phyloP scores from a whole-genome alignment of 2,329 filamentous ascomycete species.

The Aspergillus pseudoterreus region DNA sequence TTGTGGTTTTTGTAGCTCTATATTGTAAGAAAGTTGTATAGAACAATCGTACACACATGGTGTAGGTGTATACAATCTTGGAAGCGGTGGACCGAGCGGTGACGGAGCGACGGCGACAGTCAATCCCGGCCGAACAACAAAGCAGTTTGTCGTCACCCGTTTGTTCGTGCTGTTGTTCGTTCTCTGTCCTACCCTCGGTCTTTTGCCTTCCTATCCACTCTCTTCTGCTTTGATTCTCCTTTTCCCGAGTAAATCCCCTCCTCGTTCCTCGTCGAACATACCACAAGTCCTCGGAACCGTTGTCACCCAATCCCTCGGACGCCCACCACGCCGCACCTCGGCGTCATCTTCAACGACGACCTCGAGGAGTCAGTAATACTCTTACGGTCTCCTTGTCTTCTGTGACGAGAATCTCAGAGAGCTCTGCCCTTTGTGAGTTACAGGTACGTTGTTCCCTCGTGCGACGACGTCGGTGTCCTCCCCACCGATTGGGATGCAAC shows the following conservation, averaged over 20 bases:
- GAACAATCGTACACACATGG: too few species aligned
- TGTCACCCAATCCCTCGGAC: background rate
- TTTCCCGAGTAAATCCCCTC: background rate
- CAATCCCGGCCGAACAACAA: slow-evolving; percentile 17
- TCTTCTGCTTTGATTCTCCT: background rate
- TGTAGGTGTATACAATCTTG: too few species aligned
- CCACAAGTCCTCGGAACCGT: background rate
- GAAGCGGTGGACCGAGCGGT: slow-evolving; percentile 19
- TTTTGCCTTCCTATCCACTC: background rate
- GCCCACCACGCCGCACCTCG: background rate
- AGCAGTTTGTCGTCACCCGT: slow-evolving; percentile 16
- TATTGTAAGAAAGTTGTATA: too few species aligned
- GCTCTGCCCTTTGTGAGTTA: background rate
- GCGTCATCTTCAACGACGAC: background rate
- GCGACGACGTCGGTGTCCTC: background rate
- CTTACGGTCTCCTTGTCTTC: background rate
- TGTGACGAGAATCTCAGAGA: background rate
- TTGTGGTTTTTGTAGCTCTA: too few species aligned
- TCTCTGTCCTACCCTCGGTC: slow-evolving; percentile 1
- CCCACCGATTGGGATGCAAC: background rate
- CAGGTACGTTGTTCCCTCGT: background rate
- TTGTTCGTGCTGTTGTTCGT: background rate
- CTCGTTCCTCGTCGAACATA: background rate
- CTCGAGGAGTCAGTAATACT: background rate
- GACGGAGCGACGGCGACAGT: slow-evolving; percentile 20